A percentile compares a stretch with the other conserved stretches of the same genome.
Conservation (phyloP, 2,329 filamentous ascomycete species). For the Neocatenulostroma microsporum region DNA sequence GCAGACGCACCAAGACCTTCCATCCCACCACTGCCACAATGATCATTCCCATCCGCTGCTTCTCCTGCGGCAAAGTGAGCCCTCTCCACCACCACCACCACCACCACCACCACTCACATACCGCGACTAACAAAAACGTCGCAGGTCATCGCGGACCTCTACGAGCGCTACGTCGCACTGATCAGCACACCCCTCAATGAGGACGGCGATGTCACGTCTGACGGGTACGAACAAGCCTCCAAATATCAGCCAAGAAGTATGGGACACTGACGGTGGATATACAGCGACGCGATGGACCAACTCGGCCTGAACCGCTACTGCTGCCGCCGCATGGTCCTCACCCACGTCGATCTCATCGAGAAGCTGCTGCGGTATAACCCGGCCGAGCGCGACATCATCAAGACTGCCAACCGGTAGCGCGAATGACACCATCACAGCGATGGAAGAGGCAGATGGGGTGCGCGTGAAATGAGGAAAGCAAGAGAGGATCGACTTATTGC, state of each 20-base stretch:
- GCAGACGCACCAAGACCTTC: too few species aligned
- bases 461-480: too few species aligned
- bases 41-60: constrained; percentile 98
- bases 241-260: too few species aligned
- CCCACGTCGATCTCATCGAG: constrained; percentile 96
- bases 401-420: constrained; percentile 9
- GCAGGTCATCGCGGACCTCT: constrained; percentile 92
- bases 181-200: constrained; percentile 70
- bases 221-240: constrained; percentile 27
- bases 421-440: too few species aligned
- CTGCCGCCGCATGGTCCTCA: constrained; percentile 99
- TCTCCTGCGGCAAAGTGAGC: constrained; percentile 94
- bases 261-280: constrained; percentile 1
- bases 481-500: too few species aligned
- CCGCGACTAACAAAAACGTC: constrained; percentile 24
- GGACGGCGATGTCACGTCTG: constrained; percentile 50
- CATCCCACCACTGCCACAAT: constrained; percentile 60
- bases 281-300: constrained; percentile 34
- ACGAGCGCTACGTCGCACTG: constrained; percentile 88
- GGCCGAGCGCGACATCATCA: constrained; percentile 32
- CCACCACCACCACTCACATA: background rate
- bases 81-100: constrained; percentile 1
- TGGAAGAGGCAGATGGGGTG: too few species aligned
- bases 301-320: constrained; percentile 93
- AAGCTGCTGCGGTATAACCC: constrained; percentile 72